Conservation (phyloP, 2,329 filamentous ascomycete species). For the Talaromyces atroroseus region DNA sequence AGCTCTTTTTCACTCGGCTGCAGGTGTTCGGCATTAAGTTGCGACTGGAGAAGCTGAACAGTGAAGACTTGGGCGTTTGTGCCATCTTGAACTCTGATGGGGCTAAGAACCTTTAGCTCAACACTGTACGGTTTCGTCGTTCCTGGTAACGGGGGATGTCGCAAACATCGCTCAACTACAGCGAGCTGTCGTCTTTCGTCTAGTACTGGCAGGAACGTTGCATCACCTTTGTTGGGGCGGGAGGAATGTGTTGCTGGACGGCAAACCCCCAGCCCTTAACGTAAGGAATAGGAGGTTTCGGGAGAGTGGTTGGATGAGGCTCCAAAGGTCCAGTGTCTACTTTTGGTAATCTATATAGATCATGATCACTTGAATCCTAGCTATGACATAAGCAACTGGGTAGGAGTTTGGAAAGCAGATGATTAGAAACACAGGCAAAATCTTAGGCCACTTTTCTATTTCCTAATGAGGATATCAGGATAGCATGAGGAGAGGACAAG, state of each 20-base stretch:
- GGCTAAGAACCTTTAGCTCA: no score
- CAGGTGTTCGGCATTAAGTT: not conserved
- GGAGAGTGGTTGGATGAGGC: not conserved
- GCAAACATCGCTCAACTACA: no score
- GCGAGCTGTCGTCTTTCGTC: not conserved
- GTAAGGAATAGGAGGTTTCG: not conserved
- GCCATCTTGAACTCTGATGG: not conserved
- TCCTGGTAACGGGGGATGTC: no score
- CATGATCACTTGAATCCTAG: no score
- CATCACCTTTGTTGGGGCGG: not conserved
- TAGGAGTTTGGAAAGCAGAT: no score
- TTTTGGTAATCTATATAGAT: no score
- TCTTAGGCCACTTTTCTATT: no score
- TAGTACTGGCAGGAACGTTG: not conserved
- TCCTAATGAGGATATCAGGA: no score
- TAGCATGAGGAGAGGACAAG: no score
- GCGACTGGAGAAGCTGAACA: not conserved
- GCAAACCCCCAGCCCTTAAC: not conserved
- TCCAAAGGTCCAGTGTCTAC: not conserved
- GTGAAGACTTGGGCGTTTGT: not conserved
- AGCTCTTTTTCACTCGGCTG: conserved; percentile 3
- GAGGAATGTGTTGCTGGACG: not conserved
- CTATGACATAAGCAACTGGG: no score
- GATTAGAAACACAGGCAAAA: no score
- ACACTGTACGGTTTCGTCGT: no score